Evolutionary conservation across 2,329 filamentous ascomycete species (phyloP), one percentile per base, ranked within the genome.

Genomic region (Stachybotrys chlorohalonatus): DNA sequence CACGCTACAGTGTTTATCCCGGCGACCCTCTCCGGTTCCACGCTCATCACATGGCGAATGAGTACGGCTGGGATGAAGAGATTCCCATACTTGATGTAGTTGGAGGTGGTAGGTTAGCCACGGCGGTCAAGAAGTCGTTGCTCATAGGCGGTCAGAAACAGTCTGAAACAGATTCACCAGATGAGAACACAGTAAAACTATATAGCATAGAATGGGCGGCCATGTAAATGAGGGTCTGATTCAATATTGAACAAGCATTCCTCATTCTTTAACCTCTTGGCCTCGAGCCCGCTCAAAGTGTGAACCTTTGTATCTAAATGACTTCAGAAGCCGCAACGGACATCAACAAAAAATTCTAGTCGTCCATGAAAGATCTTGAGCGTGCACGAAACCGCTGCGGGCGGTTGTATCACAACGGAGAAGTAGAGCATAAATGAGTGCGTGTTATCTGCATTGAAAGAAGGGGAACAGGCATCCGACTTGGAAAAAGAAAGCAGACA

Each of bases 141-240:
- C 74, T 99, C 53, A 80, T 99, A 55, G 93, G 92, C 7, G 91
- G 90, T 0, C 77, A 81, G 62, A 73, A 42, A 42, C 36, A 42
- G 36, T 13, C 36, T 42, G 13, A 42, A 9, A 9, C 8, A 42
- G 36, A 42, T 13, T 42, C 36, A 42, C 67, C 65, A 11, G 57
- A 63, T 31, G 68, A 74, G 39, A 68, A 66, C 11, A 61, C 67
- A 15, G 76, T 93, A 24, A 80, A 89, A 60, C 82, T 87, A 0
- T 96, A 95, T 65, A 92, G 88, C 62, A 81, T 96, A 53, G 92
- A 96, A 73, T 96, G 92, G 93, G 92, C 89, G 53, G 91, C 89
- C 32, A 94, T 96, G 86, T 96, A 80, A 81, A 31, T 54, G 46
- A 5, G 13, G 8, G 36, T 42, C 24, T 4, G 4, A 3, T 42